phyloP scores from a whole-genome alignment of 2,329 filamentous ascomycete genomes.

The Colletotrichum sp. region DNA sequence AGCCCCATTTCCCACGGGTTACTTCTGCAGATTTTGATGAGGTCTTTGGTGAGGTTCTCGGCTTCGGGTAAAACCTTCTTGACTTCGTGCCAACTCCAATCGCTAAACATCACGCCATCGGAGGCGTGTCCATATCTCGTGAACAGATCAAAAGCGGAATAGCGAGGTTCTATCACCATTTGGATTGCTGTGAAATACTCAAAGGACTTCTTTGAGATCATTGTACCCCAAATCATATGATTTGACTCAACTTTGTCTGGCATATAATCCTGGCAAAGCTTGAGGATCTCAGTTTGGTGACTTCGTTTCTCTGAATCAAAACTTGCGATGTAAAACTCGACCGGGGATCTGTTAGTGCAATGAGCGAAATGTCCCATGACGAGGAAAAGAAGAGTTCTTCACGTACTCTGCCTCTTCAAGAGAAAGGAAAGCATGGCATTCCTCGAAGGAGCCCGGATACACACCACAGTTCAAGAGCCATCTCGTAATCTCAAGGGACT shows the following conservation, averaged over 20 bases:
- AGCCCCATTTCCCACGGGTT: not conserved
- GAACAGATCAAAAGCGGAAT: fast-evolving
- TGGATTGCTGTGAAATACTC: fast-evolving
- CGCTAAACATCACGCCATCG: fast-evolving
- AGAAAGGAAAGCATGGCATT: too few relatives aligned
- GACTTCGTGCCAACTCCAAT: not conserved
- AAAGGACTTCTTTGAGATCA: fast-evolving
- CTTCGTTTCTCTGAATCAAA: fast-evolving
- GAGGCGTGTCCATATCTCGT: fast-evolving
- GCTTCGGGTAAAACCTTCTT: not conserved
- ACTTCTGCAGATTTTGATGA: not conserved
- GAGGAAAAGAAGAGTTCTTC: too few relatives aligned
- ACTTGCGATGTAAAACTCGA: fast-evolving
- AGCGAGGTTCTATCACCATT: fast-evolving
- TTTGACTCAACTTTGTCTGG: fast-evolving
- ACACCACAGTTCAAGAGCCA: too few relatives aligned
- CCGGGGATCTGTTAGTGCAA: fast-evolving
- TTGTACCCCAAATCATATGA: fast-evolving
- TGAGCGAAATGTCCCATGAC: too few relatives aligned
- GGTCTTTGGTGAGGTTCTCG: fast-evolving
- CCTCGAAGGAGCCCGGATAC: too few relatives aligned
- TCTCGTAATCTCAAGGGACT: too few relatives aligned
- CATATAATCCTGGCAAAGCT: not conserved
- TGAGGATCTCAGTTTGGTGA: not conserved
- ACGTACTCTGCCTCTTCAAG: too few relatives aligned